Evolutionary conservation across 208 protist species (phyloP).

Genomic region (Leishmania martiniquensis): DNA sequence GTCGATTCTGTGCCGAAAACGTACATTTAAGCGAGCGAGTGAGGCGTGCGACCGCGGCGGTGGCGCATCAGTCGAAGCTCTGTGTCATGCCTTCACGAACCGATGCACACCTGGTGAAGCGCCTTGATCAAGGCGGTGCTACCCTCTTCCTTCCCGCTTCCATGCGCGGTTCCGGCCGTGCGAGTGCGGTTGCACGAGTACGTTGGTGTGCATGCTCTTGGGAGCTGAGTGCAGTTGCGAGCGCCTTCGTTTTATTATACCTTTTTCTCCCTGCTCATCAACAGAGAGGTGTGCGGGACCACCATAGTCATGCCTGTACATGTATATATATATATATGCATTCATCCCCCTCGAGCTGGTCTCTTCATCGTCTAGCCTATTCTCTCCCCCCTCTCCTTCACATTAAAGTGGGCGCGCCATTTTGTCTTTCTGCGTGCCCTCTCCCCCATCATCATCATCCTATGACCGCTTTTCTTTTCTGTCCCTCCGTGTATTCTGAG

Average conservation of each 20-base stretch:
- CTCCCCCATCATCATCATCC: background rate
- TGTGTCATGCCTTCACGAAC: background rate
- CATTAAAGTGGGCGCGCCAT: background rate
- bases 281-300: background rate
- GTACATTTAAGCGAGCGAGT: conserved; percentile 42
- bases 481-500: too few relatives aligned
- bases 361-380: background rate
- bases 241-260: too few relatives aligned
- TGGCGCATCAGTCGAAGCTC: background rate
- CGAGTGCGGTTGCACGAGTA: background rate
- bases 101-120: background rate
- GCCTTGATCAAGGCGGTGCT: background rate
- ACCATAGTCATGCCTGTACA: background rate
- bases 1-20: conserved; percentile 63
- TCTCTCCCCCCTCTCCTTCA: background rate
- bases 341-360: background rate
- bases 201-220: background rate
- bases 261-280: too few relatives aligned
- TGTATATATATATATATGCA: too few relatives aligned
- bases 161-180: background rate
- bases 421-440: background rate
- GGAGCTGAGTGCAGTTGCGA: too few relatives aligned
- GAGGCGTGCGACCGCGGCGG: background rate
- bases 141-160: background rate
- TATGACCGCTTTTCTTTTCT: background rate